Evolutionary conservation across 2,329 filamentous ascomycete genomes (phyloP), one percentile per base, ranked within the genome.

Genomic region (Hymenotorrendiella dingleyae): DNA sequence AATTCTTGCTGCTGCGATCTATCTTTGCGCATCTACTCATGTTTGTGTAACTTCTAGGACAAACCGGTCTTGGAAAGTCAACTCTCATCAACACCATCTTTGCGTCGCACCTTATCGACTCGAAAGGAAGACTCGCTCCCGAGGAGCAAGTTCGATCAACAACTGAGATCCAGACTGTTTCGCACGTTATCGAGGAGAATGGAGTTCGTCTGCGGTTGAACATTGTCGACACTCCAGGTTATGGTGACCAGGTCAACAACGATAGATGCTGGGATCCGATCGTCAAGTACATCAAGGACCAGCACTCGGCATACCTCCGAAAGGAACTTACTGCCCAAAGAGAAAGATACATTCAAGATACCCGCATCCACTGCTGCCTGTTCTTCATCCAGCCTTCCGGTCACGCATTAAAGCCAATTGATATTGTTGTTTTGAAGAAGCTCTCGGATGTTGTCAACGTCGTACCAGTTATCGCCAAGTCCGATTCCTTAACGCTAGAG

Each of bases 211-310:
- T 98, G 62, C 81, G 93, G 61, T 77, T 98, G 63, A 98, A 97
- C 80, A 98, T 98, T 63, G 93, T 98, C 62, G 93, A 98, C 67
- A 98, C 93, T 53, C 93, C 93, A 53, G 93, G 93, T 54, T 98
- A 98, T 63, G 93, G 93, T 63, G 93, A 98, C 63, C 81, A 96
- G 64, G 93, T 98, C 70, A 98, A 98, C 80, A 98, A 98, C 70
- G 93, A 98, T 73, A 86, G 93, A 78, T 98, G 93, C 82, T 98
- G 93, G 93, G 93, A 98, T 65, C 93, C 93, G 52, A 98, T 98
- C 67, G 91, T 98, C 77, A 98, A 98, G 77, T 98, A 98, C 73
- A 98, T 98, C 79, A 98, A 98, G 79, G 93, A 98, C 71, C 93
- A 98, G 76, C 93, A 98, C 77, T 96, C 89, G 40, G 91, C 93